Evolutionary conservation across 495 filamentous ascomycete species (phyloP).

Genomic region (Parmelia sp.): DNA sequence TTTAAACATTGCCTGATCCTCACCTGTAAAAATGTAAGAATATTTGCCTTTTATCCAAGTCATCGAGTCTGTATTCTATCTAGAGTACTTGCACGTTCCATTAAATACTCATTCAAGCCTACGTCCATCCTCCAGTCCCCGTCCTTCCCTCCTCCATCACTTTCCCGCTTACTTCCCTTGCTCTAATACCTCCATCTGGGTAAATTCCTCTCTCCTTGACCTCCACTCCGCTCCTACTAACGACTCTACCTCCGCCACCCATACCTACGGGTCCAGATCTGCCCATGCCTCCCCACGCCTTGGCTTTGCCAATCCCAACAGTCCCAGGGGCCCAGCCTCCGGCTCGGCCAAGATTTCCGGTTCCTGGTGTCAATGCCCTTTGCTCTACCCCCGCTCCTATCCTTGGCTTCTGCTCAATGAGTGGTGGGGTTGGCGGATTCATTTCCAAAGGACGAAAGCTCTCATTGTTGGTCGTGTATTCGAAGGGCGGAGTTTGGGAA

Average conservation of each 20-base stretch:
- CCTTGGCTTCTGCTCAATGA: conserved; percentile 27
- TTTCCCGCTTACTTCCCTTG: conserved; percentile 74
- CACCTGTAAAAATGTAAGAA: neutral
- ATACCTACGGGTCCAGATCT: conserved; percentile 19
- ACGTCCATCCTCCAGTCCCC: conserved; percentile 28
- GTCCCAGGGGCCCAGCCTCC: conserved; percentile 28
- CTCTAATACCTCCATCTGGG: conserved; percentile 40
- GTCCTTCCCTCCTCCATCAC: conserved; percentile 77
- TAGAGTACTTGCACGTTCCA: neutral
- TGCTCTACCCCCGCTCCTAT: conserved; percentile 22
- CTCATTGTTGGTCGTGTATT: conserved; percentile 33
- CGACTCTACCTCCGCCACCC: conserved; percentile 27
- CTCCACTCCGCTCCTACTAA: conserved; percentile 31
- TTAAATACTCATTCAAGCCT: neutral
- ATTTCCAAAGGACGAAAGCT: conserved; percentile 39
- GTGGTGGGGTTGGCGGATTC: conserved; percentile 49
- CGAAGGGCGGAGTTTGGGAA: conserved; percentile 33
- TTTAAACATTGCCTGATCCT: too few species aligned
- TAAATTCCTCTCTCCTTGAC: conserved; percentile 40
- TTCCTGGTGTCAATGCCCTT: conserved; percentile 20
- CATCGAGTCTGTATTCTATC: neutral
- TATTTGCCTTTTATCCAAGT: neutral
- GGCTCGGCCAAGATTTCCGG: conserved; percentile 30
- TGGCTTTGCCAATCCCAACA: conserved; percentile 22
- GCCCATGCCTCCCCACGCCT: conserved; percentile 18